Evolutionary conservation across 306 rosid genomes (phyloP).

Genomic region (Ceratonia siliqua): DNA sequence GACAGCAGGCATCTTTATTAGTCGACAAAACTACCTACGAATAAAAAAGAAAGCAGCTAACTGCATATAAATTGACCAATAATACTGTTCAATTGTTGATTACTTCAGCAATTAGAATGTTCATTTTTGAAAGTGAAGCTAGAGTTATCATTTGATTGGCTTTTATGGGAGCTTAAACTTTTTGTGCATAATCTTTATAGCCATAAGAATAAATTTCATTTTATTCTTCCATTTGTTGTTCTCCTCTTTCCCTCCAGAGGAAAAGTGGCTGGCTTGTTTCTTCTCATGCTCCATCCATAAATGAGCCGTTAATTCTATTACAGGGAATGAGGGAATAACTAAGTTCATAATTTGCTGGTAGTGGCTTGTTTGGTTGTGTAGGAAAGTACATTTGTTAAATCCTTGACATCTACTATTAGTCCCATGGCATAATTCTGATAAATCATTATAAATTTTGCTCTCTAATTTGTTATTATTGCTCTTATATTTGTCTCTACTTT

Average conservation of each 20-base stretch:
- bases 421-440: background rate
- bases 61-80: too few species aligned
- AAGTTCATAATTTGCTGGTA: constrained; percentile 1
- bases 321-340: background rate
- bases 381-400: background rate
- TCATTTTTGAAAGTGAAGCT: too few species aligned
- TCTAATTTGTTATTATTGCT: background rate
- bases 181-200: too few species aligned
- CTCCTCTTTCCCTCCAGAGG: too few species aligned
- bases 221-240: too few species aligned
- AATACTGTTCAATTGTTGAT: too few species aligned
- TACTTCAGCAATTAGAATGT: too few species aligned
- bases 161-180: background rate
- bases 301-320: background rate
- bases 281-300: background rate
- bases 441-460: background rate
- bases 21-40: too few species aligned
- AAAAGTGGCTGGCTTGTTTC: background rate
- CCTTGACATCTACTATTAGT: background rate
- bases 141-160: background rate
- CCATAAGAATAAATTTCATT: too few species aligned
- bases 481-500: background rate
- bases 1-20: background rate
- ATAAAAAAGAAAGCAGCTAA: too few species aligned
- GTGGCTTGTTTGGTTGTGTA: background rate